Evolutionary conservation across 1,284 basidiomycete genomes (phyloP), one percentile per base, ranked within the genome.

Genomic region (Naganishia sp.): DNA sequence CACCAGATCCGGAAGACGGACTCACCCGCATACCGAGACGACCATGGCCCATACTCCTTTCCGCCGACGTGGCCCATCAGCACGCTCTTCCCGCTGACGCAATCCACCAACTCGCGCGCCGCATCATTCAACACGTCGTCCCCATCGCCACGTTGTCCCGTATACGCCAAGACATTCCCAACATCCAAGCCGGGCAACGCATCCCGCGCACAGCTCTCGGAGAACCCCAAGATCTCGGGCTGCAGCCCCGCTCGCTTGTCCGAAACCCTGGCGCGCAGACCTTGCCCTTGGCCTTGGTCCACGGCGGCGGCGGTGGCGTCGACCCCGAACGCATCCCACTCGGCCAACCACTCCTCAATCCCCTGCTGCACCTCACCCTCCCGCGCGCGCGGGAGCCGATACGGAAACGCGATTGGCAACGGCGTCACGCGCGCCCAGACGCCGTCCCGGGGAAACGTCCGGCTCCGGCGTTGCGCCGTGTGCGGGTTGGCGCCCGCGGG

Each of bases 341-440:
- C n/a, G 36, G 49, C 75, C 46, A 90, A 81, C 88, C 88, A 90
- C 61, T 82, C 79, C 77, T 94, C 90, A 9, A 74, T 70, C 36
- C 92, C 85, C 72, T 87, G 85, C 15, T 81, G 83, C 2, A 80
- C 80, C 70, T 86, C 84, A 86, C 25, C 59, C 9, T 45, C 28
- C 33, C 83, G 74, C 18, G 75, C 77, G 13, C 81, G 81, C 5
- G 81, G 80, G 13, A 97, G 87, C 36, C 87, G 83, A 78, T 91
- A 93, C 0, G 95, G 95, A 79, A 97, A 98, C 6, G 87, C 82
- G 0, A 90, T 73, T 6, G 92, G 91, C 65, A 92, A 85, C 0
- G 95, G 94, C 1, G 88, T 84, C 54, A 92, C 87, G 74, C 88
- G 88, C 13, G 90, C 87, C 82, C 90, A 97, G 75, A 92, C 90